These are phyloP conservation scores for Xylaria acuta DNA, from an alignment of 495 filamentous ascomycete species.

Conservation along the genomic window DNA sequence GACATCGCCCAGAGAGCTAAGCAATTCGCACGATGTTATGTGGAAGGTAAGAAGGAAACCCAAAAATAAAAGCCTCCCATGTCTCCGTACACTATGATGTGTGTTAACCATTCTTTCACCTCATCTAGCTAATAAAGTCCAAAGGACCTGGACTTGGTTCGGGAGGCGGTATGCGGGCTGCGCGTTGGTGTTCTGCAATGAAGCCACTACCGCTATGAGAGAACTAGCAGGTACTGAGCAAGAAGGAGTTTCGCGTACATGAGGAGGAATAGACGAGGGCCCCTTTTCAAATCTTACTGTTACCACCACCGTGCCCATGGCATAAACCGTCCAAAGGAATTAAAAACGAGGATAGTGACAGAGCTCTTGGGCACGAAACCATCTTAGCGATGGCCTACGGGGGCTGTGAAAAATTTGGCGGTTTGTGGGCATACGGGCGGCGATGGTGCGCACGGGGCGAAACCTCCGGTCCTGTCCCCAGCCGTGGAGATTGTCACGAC, in stretches of 20 bases:
- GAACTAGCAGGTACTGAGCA: neutral
- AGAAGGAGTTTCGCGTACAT: neutral
- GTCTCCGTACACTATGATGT: neutral
- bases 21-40: neutral
- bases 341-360: no score
- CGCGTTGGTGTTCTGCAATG: neutral
- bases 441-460: neutral
- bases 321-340: no score
- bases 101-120: neutral
- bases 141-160: neutral
- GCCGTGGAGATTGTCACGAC: neutral
- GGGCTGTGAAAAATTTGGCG: neutral
- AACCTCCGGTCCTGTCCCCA: neutral
- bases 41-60: neutral
- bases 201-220: neutral
- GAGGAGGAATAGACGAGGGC: neutral
- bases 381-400: neutral
- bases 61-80: neutral
- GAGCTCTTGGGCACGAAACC: no score
- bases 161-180: neutral
- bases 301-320: no score
- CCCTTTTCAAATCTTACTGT: no score
- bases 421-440: neutral
- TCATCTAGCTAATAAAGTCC: neutral
- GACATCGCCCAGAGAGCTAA: neutral